phyloP scores from a whole-genome alignment of 495 filamentous ascomycete species.

The Xylaria venustula region DNA sequence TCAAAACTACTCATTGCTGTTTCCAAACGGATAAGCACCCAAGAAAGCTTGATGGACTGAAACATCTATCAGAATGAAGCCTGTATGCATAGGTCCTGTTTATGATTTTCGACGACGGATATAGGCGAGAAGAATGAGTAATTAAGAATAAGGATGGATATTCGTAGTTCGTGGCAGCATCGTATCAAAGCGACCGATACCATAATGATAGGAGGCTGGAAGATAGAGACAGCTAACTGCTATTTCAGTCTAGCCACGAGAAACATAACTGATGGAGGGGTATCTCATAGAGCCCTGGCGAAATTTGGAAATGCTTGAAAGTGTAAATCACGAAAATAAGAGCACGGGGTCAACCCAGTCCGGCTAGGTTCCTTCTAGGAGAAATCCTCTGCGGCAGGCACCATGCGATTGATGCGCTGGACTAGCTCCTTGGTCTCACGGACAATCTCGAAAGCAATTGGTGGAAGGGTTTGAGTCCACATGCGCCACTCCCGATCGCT shows the following conservation, averaged over 20 bases:
- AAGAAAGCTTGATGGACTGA: neutral
- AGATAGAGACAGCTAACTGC: neutral
- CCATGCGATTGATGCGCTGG: slow-evolving; percentile 40
- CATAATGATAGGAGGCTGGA: neutral
- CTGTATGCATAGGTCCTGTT: neutral
- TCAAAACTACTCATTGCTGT: neutral
- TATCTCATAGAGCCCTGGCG: slow-evolving; percentile 17
- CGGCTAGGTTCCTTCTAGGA: slow-evolving; percentile 25
- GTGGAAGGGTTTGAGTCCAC: slow-evolving; percentile 70
- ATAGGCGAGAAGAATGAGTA: neutral
- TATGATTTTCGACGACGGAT: neutral
- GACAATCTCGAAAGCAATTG: slow-evolving; percentile 85
- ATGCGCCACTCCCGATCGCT: slow-evolving; percentile 55
- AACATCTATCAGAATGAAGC: slow-evolving; percentile 7
- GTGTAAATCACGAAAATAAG: slow-evolving; percentile 15
- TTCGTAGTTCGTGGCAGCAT: slow-evolving; percentile 11
- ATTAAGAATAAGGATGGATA: slow-evolving; percentile 9
- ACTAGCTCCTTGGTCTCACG: slow-evolving; percentile 77
- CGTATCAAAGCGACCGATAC: slow-evolving; percentile 7
- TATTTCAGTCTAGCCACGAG: neutral
- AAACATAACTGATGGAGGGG: slow-evolving; percentile 12
- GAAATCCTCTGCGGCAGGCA: slow-evolving; percentile 43
- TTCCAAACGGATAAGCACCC: slow-evolving; percentile 6
- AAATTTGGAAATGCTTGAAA: slow-evolving; percentile 8
- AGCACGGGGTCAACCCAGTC: slow-evolving; percentile 17